Percentiles rank a stretch among this genome's conserved stretches.
Evolutionary conservation across 225 moss, liverwort and hornwort genomes (phyloP).

Genomic region (Thuidium tamariscinum): DNA sequence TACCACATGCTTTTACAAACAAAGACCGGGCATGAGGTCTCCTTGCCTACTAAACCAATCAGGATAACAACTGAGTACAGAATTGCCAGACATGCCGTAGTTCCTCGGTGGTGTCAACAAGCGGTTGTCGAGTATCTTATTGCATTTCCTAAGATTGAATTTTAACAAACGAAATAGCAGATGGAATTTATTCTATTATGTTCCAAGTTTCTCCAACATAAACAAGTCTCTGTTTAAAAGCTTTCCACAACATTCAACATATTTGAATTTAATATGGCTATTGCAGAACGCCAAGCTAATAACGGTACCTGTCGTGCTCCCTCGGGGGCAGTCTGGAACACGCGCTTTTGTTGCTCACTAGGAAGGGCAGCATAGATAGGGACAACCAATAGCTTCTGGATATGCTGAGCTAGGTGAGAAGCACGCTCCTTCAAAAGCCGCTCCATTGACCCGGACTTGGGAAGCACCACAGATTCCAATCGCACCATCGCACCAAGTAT

Average conservation of each 20-base stretch:
- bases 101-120: not conserved
- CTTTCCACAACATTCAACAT: not conserved
- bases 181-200: not conserved
- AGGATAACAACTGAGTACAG: not conserved
- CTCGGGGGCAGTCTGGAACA: constrained; percentile 64
- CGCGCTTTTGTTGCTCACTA: constrained; percentile 98
- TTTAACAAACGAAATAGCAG: not conserved
- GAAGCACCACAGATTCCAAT: too few relatives aligned
- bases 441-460: constrained; percentile 89
- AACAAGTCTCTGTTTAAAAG: not conserved
- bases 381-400: constrained; percentile 57
- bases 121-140: not conserved
- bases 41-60: not conserved
- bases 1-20: not conserved
- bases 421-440: constrained; percentile 82
- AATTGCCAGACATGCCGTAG: not conserved
- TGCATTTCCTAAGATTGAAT: not conserved
- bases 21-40: not conserved
- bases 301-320: constrained; percentile 66
- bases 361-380: constrained; percentile 97
- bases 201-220: not conserved
- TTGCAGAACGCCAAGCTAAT: not conserved
- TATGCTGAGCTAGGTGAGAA: constrained; percentile 49
- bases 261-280: too few relatives aligned
- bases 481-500: too few relatives aligned